Percentiles rank a stretch among this genome's conserved stretches.
Conservation (phyloP, 345 rosid species). For the Eucalyptus pumila region DNA sequence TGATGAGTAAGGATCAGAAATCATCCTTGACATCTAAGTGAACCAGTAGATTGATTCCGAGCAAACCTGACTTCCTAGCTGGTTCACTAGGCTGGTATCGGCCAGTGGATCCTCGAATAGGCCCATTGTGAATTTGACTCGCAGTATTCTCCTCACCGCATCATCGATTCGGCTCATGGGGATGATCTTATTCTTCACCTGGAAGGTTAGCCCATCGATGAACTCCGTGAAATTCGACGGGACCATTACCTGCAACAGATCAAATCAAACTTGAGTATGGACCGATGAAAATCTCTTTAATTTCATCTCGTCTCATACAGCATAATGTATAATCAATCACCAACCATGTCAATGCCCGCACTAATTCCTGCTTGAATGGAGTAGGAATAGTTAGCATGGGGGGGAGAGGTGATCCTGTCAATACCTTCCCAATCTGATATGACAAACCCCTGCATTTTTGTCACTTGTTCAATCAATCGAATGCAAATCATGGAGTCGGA, state of each 20-base stretch:
- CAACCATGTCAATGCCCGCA: conserved; percentile 68
- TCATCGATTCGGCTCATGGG: conserved; percentile 60
- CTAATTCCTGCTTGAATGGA: conserved; percentile 29
- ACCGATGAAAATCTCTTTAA: neutral
- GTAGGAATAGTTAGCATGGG: conserved; percentile 51
- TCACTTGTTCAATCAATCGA: neutral
- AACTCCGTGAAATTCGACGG: conserved; percentile 39
- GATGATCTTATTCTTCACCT: conserved; percentile 27
- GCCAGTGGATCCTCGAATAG: conserved; percentile 45
- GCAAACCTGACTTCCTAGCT: conserved; percentile 30
- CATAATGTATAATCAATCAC: neutral
- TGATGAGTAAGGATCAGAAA: neutral
- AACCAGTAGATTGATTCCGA: neutral
- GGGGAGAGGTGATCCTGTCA: conserved; percentile 54
- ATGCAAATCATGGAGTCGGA: neutral
- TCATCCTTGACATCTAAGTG: neutral
- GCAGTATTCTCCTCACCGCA: conserved; percentile 52
- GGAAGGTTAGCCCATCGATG: conserved; percentile 30
- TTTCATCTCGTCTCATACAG: neutral
- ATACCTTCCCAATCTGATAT: conserved; percentile 63
- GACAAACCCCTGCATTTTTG: conserved; percentile 34
- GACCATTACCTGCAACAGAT: conserved; percentile 22
- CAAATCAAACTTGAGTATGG: neutral
- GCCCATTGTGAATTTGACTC: conserved; percentile 63
- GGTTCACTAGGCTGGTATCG: conserved; percentile 17